Conservation (phyloP, 805 yeast species). For the Yarrowia hollandica region DNA sequence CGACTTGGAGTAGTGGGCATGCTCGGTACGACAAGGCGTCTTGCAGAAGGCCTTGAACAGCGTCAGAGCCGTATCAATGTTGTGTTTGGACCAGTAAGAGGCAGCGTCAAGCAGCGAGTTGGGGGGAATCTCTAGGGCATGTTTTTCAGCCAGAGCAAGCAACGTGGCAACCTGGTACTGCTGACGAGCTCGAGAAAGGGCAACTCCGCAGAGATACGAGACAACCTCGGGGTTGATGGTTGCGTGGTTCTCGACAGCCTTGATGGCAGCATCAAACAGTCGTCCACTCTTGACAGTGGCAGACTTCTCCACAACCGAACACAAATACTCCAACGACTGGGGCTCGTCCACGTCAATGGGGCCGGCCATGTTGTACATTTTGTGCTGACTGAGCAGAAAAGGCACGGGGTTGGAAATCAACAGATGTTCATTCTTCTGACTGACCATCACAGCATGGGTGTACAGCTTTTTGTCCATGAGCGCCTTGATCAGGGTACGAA, state of each 20-base stretch:
- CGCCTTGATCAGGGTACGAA: not conserved
- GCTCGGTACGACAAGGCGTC: not conserved
- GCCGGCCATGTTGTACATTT: slow-evolving; percentile 7
- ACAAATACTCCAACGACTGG: not conserved
- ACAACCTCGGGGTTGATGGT: not conserved
- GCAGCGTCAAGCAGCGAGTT: not conserved
- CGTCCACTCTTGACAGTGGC: not conserved
- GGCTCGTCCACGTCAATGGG: not conserved
- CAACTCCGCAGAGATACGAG: not conserved
- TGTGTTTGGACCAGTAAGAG: not conserved
- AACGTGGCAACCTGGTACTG: not conserved
- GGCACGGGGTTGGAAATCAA: not conserved
- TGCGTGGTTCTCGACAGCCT: not conserved
- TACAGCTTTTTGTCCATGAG: slow-evolving; percentile 10
- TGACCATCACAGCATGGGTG: slow-evolving; percentile 18
- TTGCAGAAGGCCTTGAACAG: slow-evolving; percentile 6
- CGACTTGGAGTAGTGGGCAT: not conserved
- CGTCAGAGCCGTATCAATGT: not conserved
- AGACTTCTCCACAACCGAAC: slow-evolving; percentile 12
- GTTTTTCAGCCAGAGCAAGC: not conserved
- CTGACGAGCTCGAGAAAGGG: not conserved
- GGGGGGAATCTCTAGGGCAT: not conserved
- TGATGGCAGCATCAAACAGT: not conserved
- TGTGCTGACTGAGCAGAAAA: not conserved
- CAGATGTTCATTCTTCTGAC: not conserved